A percentile compares a stretch with the other conserved stretches of the same genome.
phyloP scores from a whole-genome alignment of 768 basidiomycete species.

The Xerocomellus chrysenteron region DNA sequence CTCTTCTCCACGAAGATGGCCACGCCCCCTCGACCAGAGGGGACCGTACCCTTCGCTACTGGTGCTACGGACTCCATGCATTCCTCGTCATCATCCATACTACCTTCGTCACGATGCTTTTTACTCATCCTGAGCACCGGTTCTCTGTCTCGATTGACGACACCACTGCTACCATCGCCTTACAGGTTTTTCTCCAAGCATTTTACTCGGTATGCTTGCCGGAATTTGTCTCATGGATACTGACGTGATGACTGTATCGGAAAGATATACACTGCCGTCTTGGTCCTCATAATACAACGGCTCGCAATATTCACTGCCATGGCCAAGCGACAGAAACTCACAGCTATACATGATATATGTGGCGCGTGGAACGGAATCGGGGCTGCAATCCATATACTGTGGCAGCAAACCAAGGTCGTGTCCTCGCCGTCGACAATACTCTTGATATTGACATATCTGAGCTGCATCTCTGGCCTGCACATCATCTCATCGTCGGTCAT shows the following conservation, averaged over 20 bases:
- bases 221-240: too few relatives aligned
- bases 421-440: slow-evolving; percentile 8
- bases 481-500: slow-evolving; percentile 24
- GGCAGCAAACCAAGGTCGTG: slow-evolving; percentile 18
- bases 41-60: not conserved
- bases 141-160: not conserved
- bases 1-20: not conserved
- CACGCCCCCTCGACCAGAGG: not conserved
- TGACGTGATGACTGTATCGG: not conserved
- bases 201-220: not conserved
- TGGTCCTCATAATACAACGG: slow-evolving; percentile 15
- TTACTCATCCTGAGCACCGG: not conserved
- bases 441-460: slow-evolving; percentile 13
- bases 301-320: slow-evolving; percentile 10
- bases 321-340: slow-evolving; percentile 11
- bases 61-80: not conserved
- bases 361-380: slow-evolving; percentile 27
- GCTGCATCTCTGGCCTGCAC: slow-evolving; percentile 19
- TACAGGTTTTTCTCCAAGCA: not conserved
- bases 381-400: slow-evolving; percentile 13
- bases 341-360: slow-evolving; percentile 17
- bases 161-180: not conserved
- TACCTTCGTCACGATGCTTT: not conserved
- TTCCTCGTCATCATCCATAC: not conserved
- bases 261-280: slow-evolving; percentile 17